Base-by-base conservation (phyloP, 306 rosid species). In the Acacia confusa region DNA sequence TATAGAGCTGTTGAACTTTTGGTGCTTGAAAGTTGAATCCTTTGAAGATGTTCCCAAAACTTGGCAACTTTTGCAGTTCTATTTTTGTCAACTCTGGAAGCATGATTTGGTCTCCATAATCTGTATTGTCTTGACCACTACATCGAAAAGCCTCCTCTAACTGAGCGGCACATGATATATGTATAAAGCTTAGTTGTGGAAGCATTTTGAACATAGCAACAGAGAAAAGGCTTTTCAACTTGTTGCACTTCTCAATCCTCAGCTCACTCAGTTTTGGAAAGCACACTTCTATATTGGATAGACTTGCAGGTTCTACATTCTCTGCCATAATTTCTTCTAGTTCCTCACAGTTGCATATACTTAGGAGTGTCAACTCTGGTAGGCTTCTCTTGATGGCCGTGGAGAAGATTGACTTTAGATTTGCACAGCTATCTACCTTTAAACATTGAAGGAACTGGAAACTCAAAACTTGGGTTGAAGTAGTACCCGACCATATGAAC, bases 221-320 rank as follows among this genome's bases (percentile, higher is more conserved):
- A 79, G 70, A 27, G 77, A 79, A 70, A 55, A 79, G 44, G 47
- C 58, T 69, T 57, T 70, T 79, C 76, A 79, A 70, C 24, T 57
- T 79, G 43, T 55, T 70, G 70, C 82, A 79, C 4, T 55, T 48
- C 69, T 36, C 45, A 17, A 79, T 64, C 8, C 15, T 5, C 14
- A 79, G 45, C 28, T 30, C 25, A 9, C 65, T 25, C 22, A 79
- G 47, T 45, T 79, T 79, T 10, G 82, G 82, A 27, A 79, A 70
- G 58, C 75, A 68, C 25, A 40, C 60, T 70, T 53, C 28, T 19
- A 20, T 0, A 19, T 36, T 68, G 17, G 43, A 12, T 36, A 17
- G 34, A 43, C 43, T 19, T 11, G 6, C 44, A 40, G 9, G 27
- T 28, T 55, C 70, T 79, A 44, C 44, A 27, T 55, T 41, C 20